These are phyloP conservation scores for Acacia acuminata DNA, from an alignment of 306 rosid species.

Conservation along the genomic window DNA sequence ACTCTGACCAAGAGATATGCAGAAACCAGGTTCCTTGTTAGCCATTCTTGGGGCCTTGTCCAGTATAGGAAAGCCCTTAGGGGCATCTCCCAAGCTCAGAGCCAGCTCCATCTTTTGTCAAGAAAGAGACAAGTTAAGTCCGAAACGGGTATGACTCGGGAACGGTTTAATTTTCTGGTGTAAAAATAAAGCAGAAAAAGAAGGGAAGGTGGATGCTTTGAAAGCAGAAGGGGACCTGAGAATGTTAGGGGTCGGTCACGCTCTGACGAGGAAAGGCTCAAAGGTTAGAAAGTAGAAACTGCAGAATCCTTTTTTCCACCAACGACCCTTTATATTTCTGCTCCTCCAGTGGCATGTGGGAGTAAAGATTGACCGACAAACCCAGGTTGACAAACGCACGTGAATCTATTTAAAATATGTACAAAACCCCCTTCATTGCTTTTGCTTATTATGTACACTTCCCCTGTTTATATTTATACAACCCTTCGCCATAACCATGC, in stretches of 20 bases:
- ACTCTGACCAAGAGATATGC: conserved; percentile 37
- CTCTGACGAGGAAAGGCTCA: not conserved
- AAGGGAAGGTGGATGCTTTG: not conserved
- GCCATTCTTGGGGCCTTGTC: conserved; percentile 39
- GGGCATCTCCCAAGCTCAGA: conserved; percentile 75
- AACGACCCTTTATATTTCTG: conserved; percentile 31
- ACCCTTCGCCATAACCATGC: not conserved
- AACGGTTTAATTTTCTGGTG: not conserved
- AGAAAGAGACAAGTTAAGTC: not conserved
- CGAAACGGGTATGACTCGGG: not conserved
- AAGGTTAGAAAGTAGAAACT: conserved; percentile 7
- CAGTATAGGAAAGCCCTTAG: conserved; percentile 54
- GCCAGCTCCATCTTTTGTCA: conserved; percentile 68
- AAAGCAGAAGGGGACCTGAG: not conserved
- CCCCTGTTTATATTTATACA: not conserved
- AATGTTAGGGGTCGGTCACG: not conserved
- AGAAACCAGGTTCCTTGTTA: conserved; percentile 50
- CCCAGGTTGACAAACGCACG: conserved; percentile 85
- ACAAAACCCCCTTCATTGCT: conserved; percentile 12
- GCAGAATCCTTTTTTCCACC: not conserved
- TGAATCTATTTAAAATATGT: conserved; percentile 63
- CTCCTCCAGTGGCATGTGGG: conserved; percentile 17
- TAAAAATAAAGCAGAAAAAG: not conserved
- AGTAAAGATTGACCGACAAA: conserved; percentile 84
- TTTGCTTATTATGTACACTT: not conserved